Evolutionary conservation across 805 yeast species (phyloP).

Genomic region (Ogataea naganishii): DNA sequence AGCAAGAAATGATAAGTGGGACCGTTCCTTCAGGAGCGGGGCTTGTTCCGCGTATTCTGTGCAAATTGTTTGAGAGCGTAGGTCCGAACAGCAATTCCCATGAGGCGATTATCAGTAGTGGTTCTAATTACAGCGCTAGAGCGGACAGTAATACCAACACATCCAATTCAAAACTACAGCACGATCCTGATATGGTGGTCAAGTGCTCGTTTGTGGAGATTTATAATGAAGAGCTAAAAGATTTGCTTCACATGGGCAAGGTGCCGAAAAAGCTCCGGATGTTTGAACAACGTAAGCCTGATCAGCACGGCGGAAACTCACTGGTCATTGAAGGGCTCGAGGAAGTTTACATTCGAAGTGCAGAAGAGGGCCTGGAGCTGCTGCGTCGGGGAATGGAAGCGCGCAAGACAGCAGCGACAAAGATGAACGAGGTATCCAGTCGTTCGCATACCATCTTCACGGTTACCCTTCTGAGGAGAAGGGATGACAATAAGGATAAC

Average conservation of each 20-base stretch:
- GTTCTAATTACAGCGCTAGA: too few species aligned
- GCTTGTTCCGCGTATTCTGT: slow-evolving; percentile 40
- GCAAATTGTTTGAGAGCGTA: slow-evolving; percentile 27
- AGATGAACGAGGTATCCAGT: slow-evolving; percentile 64
- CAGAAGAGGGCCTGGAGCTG: slow-evolving; percentile 46
- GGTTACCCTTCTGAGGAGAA: slow-evolving; percentile 43
- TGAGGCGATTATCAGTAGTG: too few species aligned
- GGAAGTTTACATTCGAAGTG: slow-evolving; percentile 47
- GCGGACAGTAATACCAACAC: too few species aligned
- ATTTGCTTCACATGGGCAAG: slow-evolving; percentile 31
- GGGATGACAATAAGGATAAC: slow-evolving; percentile 22
- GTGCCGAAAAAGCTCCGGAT: slow-evolving; percentile 26
- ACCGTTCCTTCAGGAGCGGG: slow-evolving; percentile 29
- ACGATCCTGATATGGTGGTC: slow-evolving; percentile 29
- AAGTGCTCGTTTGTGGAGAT: slow-evolving; percentile 48
- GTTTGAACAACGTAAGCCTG: slow-evolving; percentile 23
- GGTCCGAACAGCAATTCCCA: slow-evolving; percentile 5
- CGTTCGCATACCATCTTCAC: slow-evolving; percentile 76
- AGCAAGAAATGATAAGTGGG: slow-evolving; percentile 9
- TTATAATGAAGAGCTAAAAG: slow-evolving; percentile 35
- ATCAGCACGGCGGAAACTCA: slow-evolving; percentile 6
- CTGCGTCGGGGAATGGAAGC: slow-evolving; percentile 48
- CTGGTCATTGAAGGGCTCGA: slow-evolving; percentile 57
- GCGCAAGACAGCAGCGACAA: slow-evolving; percentile 64
- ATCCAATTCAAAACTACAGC: too few species aligned